Percentiles rank a stretch among this genome's conserved stretches.
These are phyloP conservation scores for Thermochaetoides dissita DNA, from an alignment of 2,329 filamentous ascomycete species.

Conservation along the genomic window DNA sequence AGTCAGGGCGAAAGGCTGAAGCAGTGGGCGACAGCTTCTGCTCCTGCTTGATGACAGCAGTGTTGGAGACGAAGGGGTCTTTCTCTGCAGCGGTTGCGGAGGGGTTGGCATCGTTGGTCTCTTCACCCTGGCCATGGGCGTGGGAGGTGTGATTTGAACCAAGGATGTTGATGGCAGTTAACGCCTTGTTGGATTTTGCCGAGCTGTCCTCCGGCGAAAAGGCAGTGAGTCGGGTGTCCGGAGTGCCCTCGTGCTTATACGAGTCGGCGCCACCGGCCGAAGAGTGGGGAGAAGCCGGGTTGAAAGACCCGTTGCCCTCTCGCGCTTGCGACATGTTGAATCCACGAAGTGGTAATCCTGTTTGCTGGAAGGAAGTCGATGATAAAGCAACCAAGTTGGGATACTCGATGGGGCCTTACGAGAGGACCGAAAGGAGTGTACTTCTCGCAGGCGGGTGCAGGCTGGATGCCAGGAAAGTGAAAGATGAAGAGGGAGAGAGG, in stretches of 20 bases:
- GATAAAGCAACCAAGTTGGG: too few relatives aligned
- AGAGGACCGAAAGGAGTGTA: conserved; percentile 4
- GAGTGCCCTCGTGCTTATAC: conserved; percentile 41
- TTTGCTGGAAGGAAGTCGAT: too few relatives aligned
- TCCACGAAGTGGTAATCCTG: too few relatives aligned
- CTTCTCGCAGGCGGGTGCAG: conserved; percentile 2
- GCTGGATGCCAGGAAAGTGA: background rate
- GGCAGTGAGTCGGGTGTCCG: conserved; percentile 47
- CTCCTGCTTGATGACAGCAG: conserved; percentile 19
- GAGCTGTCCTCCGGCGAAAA: conserved; percentile 49
- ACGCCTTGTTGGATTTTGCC: conserved; percentile 27
- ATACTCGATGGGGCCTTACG: conserved; percentile 7
- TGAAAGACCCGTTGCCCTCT: conserved; percentile 24
- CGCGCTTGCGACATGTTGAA: conserved; percentile 25
- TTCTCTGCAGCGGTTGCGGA: conserved; percentile 22
- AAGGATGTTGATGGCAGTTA: conserved; percentile 20
- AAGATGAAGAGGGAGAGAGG: conserved; percentile 1
- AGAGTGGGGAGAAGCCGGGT: conserved; percentile 36
- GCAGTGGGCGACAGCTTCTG: conserved; percentile 51
- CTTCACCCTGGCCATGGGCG: conserved; percentile 17
- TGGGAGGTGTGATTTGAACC: conserved; percentile 16
- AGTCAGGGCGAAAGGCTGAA: conserved; percentile 43
- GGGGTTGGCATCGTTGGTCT: background rate
- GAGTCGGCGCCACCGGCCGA: conserved; percentile 40
- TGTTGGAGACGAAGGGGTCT: conserved; percentile 40